Base-by-base conservation (phyloP, 805 yeast genomes). In the Myxozyma geophila region DNA sequence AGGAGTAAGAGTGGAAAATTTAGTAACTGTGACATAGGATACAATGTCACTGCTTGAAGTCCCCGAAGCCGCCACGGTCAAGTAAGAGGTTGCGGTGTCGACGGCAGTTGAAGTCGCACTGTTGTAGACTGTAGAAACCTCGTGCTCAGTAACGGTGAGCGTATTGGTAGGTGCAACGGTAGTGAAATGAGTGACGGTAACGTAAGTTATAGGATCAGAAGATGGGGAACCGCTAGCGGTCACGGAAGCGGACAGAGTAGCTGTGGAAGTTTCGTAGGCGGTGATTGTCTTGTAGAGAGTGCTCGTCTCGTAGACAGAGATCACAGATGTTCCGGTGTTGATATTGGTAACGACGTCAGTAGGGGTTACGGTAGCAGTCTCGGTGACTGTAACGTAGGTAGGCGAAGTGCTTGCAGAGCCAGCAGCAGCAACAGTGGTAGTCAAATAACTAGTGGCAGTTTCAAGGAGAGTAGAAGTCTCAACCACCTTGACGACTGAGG, bases 151-250 rank as follows among this genome's bases (percentile, higher is more conserved):
- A 13, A 54, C 59, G n/a, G 54, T 54, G 46, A 59, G 55, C 4
- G 54, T 41, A 28, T 47, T 50, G 28, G 59, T 54, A 23, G 63
- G 62, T 13, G 49, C 49, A 7, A 58, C 62, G 35, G 57, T 51
- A 7, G 50, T 39, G 43, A 17, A 41, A 23, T 46, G 37, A 17
- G 62, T 58, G 40, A 58, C 62, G 12, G 58, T 58, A 8, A 58
- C 53, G 19, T 58, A 58, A 49, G 54, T 59, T n/a, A 49, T 40
- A 1, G 59, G 54, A 13, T 39, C 54, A 17, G 53, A 35, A 9
- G 56, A 43, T 9, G 48, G 9, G 41, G 41, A 15, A 13, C 23
- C 10, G 15, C 23, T 21, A 36, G 48, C 33, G 7, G 17, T 39
- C 33, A n/a, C 46, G 35, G 15, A 15, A 23, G 40, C 49, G 39